Evolutionary conservation across 1,139 yeast genomes (phyloP).

Genomic region (Candida sojae): DNA sequence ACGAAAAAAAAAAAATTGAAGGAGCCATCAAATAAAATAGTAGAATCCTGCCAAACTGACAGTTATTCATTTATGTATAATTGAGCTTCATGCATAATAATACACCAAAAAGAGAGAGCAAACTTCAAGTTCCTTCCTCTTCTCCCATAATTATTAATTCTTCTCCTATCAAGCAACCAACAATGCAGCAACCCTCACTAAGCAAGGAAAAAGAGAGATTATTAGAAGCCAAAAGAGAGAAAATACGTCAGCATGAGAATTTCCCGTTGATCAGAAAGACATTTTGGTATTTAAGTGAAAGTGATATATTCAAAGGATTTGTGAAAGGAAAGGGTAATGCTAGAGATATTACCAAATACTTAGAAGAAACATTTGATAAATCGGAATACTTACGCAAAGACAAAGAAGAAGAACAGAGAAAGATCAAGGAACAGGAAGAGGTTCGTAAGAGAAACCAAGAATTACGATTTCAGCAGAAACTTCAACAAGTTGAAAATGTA

Average conservation of each 20-base stretch:
- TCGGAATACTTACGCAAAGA: slow-evolving; percentile 28
- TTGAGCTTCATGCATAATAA: neutral
- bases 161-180: slow-evolving; percentile 21
- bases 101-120: slow-evolving; percentile 20
- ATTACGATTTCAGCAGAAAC: slow-evolving; percentile 16
- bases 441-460: slow-evolving; percentile 14
- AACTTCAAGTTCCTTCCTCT: slow-evolving; percentile 40
- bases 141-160: slow-evolving; percentile 32
- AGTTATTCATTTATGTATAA: no score
- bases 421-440: slow-evolving; percentile 20
- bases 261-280: slow-evolving; percentile 50
- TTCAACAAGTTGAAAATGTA: slow-evolving; percentile 15
- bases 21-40: no score
- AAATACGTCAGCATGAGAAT: slow-evolving; percentile 44
- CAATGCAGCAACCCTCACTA: slow-evolving; percentile 13
- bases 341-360: slow-evolving; percentile 53
- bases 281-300: slow-evolving; percentile 47
- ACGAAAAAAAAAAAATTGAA: no score
- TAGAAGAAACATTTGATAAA: slow-evolving; percentile 38
- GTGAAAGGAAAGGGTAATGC: slow-evolving; percentile 60
- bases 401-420: slow-evolving; percentile 17
- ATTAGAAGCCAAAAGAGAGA: slow-evolving; percentile 39
- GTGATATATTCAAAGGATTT: slow-evolving; percentile 61
- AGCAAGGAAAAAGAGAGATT: slow-evolving; percentile 28
- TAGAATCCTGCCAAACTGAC: no score